A percentile compares a stretch with the other conserved stretches of the same genome.
phyloP scores from a whole-genome alignment of 1,284 basidiomycete species.

The Malassezia nana region DNA sequence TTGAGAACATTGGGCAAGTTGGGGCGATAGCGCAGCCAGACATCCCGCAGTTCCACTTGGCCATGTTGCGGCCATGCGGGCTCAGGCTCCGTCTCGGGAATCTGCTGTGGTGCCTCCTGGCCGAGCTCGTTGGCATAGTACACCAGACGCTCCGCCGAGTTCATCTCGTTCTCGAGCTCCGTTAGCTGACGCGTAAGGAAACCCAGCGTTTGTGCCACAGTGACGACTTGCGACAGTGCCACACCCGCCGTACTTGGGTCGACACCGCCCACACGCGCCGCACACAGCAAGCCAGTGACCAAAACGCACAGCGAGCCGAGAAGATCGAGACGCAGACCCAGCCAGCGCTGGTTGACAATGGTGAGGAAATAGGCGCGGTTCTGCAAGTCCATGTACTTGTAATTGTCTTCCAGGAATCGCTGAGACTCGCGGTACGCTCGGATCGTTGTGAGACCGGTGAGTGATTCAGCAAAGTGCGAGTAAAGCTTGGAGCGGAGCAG shows the following conservation, averaged over 20 bases:
- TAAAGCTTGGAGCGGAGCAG: conserved; percentile 62
- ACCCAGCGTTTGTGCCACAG: conserved; percentile 37
- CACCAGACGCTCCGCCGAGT: conserved; percentile 44
- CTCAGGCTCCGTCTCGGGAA: conserved; percentile 27
- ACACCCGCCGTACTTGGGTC: conserved; percentile 28
- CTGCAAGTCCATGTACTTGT: conserved; percentile 67
- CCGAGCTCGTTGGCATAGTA: conserved; percentile 42
- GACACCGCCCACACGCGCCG: conserved; percentile 21
- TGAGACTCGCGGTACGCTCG: conserved; percentile 59
- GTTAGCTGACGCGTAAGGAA: conserved; percentile 48
- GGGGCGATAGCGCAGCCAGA: conserved; percentile 52
- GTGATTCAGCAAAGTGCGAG: conserved; percentile 75
- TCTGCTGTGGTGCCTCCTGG: conserved; percentile 41
- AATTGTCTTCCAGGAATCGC: conserved; percentile 55
- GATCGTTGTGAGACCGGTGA: conserved; percentile 73
- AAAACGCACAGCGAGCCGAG: conserved; percentile 45
- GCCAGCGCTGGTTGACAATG: conserved; percentile 71
- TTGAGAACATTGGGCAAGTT: conserved; percentile 53
- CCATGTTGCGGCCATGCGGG: conserved; percentile 45
- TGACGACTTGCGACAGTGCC: conserved; percentile 40
- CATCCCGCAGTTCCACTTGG: conserved; percentile 39
- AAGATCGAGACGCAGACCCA: conserved; percentile 58
- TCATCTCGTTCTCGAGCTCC: conserved; percentile 49
- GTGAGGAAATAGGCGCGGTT: conserved; percentile 83
- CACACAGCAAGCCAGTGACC: conserved; percentile 35